A percentile compares a stretch with the other conserved stretches of the same genome.
These are phyloP conservation scores for Yamadazyma blattariae DNA, from an alignment of 1,139 yeast species.

Conservation along the genomic window DNA sequence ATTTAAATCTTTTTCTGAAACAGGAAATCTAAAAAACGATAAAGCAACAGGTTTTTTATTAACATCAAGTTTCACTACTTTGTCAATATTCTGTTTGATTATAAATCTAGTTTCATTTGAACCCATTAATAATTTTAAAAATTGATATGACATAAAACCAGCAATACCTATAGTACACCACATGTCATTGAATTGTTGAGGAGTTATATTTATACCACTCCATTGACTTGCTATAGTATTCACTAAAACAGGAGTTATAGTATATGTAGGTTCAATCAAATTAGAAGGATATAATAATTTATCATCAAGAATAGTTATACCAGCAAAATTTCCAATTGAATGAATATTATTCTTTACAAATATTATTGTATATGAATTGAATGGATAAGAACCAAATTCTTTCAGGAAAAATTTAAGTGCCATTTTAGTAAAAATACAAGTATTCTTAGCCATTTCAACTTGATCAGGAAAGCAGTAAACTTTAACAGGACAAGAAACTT, in stretches of 20 bases:
- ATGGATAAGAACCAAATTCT: conserved; percentile 93
- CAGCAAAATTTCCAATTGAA: conserved; percentile 63
- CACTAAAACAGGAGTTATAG: conserved; percentile 65
- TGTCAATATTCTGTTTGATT: conserved; percentile 62
- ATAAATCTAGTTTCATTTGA: conserved; percentile 74
- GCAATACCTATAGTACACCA: conserved; percentile 93
- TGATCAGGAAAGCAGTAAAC: conserved; percentile 60
- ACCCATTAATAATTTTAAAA: conserved; percentile 73
- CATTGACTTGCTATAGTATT: conserved; percentile 83
- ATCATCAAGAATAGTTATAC: conserved; percentile 66
- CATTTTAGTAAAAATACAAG: conserved; percentile 71
- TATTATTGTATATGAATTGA: conserved; percentile 72
- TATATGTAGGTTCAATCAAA: conserved; percentile 75
- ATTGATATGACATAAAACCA: conserved; percentile 76
- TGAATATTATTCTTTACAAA: conserved; percentile 63
- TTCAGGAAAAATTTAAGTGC: conserved; percentile 82
- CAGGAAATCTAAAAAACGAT: conserved; percentile 66
- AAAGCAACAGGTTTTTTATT: conserved; percentile 80
- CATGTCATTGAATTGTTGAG: conserved; percentile 74
- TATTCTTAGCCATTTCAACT: conserved; percentile 60
- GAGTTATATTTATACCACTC: conserved; percentile 91
- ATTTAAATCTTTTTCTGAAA: conserved; percentile 56
- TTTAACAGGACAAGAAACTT: conserved; percentile 46
- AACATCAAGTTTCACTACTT: conserved; percentile 68
- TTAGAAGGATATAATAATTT: conserved; percentile 71